Base-by-base conservation (phyloP, 805 yeast genomes). In the Lipomyces kockii region DNA sequence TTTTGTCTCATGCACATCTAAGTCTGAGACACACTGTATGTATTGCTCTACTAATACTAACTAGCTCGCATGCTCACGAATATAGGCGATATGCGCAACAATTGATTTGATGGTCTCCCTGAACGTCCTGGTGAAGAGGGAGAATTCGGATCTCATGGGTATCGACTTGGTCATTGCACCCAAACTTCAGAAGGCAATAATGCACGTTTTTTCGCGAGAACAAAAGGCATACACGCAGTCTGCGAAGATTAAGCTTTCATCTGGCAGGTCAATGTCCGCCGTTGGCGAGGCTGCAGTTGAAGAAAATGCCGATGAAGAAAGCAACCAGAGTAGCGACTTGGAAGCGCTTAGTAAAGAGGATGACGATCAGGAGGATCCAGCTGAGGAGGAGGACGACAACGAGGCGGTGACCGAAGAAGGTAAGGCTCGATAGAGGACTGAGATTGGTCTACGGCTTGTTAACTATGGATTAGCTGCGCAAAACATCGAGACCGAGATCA, bases 71-170 rank as follows among this genome's bases (percentile, higher is more conserved):
- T 49, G 22, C 57, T 56, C 22, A 56, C 43, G 32, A 29, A 22
- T n/a, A 20, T 29, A 61, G 51, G 64, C 71, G 17, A 35, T 53
- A 2, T 29, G 56, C 51, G 62, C 66, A 17, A 25, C 68, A 43
- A 32, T 66, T 35, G 72, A 69, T 34, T 27, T 63, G 4, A 12
- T 65, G 29, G 56, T 58, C 11, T 64, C 67, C 3, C 52, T 63
- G 7, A 62, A 55, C 22, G 67, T 60, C 22, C 22, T 60, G 43
- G n/a, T 39, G 12, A 56, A 63, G 54, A 58, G 43, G 7, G 67
- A 66, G 32, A 39, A 49, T 7, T 17, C 62, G 35, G 39, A 22
- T 53, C 25, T 53, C n/a, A 29, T 25, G 27, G 58, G 37, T 11
- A 17, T 60, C 20, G 49, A 37, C 22, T 34, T n/a, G 14, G 5